Evolutionary conservation across 495 filamentous ascomycete species (phyloP).

Genomic region (Cercophora samala): DNA sequence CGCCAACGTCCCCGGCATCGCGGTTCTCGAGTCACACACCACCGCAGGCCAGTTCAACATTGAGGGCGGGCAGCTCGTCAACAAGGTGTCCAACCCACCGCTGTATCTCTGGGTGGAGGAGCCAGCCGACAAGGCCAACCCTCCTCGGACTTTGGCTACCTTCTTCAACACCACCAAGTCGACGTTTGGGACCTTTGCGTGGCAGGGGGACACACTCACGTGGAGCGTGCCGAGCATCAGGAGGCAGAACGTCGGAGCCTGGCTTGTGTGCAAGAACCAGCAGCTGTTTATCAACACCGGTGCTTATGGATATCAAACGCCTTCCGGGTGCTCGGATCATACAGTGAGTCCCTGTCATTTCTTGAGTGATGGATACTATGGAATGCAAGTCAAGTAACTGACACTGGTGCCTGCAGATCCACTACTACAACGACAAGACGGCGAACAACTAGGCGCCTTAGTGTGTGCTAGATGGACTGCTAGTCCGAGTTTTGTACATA

Average conservation of each 20-base stretch:
- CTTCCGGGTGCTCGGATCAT: constrained; percentile 56
- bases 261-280: constrained; percentile 55
- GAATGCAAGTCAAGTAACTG: too few relatives aligned
- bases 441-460: constrained; percentile 26
- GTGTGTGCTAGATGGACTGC: not conserved
- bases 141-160: constrained; percentile 45
- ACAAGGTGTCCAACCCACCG: constrained; percentile 43
- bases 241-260: constrained; percentile 55
- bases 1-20: constrained; percentile 44
- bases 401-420: constrained; percentile 22
- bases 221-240: constrained; percentile 49
- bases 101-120: constrained; percentile 48
- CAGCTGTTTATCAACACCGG: constrained; percentile 58
- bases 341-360: constrained; percentile 43
- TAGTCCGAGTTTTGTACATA: too few relatives aligned
- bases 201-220: constrained; percentile 53
- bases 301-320: constrained; percentile 57
- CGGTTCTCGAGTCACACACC: constrained; percentile 50
- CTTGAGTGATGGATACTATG: not conserved
- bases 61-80: constrained; percentile 54
- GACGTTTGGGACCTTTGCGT: constrained; percentile 56
- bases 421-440: constrained; percentile 38
- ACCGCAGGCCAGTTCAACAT: constrained; percentile 62
- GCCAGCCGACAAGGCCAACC: constrained; percentile 46
- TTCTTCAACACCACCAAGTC: constrained; percentile 52